A percentile compares a stretch with the other conserved stretches of the same genome.
Evolutionary conservation across 768 basidiomycete genomes (phyloP).

Genomic region (Podaxis sp.): DNA sequence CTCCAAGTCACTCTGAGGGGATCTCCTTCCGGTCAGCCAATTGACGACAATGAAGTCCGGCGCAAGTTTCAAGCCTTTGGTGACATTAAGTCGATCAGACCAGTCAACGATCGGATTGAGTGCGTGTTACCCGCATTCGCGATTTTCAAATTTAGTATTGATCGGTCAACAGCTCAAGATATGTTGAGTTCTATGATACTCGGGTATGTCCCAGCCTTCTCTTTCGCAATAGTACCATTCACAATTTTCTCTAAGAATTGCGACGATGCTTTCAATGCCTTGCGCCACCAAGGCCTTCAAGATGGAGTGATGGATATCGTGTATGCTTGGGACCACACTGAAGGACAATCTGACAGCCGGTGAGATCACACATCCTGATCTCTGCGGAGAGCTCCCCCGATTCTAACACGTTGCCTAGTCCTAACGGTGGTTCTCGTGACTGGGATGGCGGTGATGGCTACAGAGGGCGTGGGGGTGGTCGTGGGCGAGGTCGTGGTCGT

Average conservation of each 20-base stretch:
- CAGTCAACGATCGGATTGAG: conserved; percentile 66
- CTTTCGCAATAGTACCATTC: neutral
- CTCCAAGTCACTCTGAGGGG: conserved; percentile 77
- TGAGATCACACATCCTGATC: conserved; percentile 3
- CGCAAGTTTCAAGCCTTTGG: conserved; percentile 88
- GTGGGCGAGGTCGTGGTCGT: conserved; percentile 44
- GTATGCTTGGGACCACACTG: conserved; percentile 78
- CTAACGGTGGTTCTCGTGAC: conserved; percentile 42
- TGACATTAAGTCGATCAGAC: conserved; percentile 80
- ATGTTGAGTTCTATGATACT: conserved; percentile 94
- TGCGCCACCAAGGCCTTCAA: conserved; percentile 76
- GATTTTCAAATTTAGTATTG: conserved; percentile 3
- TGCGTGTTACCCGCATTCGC: conserved; percentile 26
- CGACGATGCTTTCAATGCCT: conserved; percentile 74
- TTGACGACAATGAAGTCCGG: conserved; percentile 85
- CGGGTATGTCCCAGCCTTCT: conserved; percentile 47
- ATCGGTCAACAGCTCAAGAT: conserved; percentile 61
- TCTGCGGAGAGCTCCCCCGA: neutral
- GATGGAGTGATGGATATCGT: conserved; percentile 89
- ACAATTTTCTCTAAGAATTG: conserved; percentile 51
- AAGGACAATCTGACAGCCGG: conserved; percentile 32
- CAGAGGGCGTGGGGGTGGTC: conserved; percentile 36
- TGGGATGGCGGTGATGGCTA: conserved; percentile 45
- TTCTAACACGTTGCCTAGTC: conserved; percentile 1
- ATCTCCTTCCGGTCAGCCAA: conserved; percentile 62